phyloP scores from a whole-genome alignment of 495 filamentous ascomycete genomes.

The Neurospora sp. region DNA sequence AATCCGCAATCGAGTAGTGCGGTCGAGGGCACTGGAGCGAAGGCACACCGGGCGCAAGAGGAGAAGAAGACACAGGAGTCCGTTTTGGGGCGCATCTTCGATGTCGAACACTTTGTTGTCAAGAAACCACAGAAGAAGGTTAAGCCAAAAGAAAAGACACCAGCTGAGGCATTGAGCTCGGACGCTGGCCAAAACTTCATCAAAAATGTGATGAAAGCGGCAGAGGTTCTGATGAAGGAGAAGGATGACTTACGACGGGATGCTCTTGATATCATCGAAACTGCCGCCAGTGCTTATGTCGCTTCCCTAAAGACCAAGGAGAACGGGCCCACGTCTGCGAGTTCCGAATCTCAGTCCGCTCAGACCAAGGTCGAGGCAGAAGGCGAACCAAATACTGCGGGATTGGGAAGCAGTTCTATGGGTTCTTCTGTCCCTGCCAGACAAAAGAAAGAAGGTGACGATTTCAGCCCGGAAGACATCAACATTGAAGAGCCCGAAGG shows the following conservation, averaged over 20 bases:
- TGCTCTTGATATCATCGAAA: conserved; percentile 31
- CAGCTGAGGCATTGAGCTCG: conserved; percentile 12
- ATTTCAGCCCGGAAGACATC: conserved; percentile 37
- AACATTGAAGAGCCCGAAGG: conserved; percentile 35
- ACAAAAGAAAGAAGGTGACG: conserved; percentile 16
- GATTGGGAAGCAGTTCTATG: neutral
- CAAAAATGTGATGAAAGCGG: conserved; percentile 28
- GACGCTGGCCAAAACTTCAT: conserved; percentile 30
- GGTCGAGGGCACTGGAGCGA: conserved; percentile 24
- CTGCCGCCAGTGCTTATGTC: conserved; percentile 36
- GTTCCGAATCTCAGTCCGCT: neutral
- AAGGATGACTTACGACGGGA: conserved; percentile 27
- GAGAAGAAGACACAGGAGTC: conserved; percentile 44
- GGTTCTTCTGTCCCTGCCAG: conserved; percentile 1
- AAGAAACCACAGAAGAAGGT: conserved; percentile 16
- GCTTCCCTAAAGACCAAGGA: conserved; percentile 19
- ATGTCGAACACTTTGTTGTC: conserved; percentile 27
- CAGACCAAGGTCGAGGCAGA: conserved; percentile 6
- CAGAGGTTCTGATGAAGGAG: conserved; percentile 23
- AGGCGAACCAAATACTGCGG: neutral
- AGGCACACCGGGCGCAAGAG: conserved; percentile 32
- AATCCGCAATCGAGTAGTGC: neutral
- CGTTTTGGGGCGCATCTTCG: conserved; percentile 45
- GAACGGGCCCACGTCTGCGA: neutral
- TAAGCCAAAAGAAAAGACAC: conserved; percentile 20